phyloP scores from a whole-genome alignment of 352 stramenopile species.

The Phytophthora hibernalis region DNA sequence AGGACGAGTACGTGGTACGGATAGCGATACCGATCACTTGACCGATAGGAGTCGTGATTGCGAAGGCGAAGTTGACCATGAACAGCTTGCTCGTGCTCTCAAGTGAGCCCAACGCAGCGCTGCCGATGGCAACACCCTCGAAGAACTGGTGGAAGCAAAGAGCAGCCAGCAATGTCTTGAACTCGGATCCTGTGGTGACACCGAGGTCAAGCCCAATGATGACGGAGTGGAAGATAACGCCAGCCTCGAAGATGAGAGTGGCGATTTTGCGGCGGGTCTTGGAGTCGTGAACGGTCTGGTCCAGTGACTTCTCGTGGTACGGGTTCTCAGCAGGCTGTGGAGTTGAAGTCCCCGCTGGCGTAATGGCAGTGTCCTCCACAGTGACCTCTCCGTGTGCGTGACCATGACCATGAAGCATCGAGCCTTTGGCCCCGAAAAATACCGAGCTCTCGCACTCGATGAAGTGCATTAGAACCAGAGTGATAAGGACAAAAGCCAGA shows the following conservation, averaged over 20 bases:
- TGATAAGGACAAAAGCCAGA: slow-evolving; percentile 63
- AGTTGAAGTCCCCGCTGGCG: slow-evolving; percentile 23
- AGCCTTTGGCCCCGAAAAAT: slow-evolving; percentile 48
- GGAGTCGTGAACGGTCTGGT: slow-evolving; percentile 7
- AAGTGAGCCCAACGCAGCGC: slow-evolving; percentile 48
- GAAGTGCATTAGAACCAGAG: slow-evolving; percentile 67
- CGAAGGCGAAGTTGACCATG: slow-evolving; percentile 57
- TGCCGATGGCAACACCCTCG: slow-evolving; percentile 67
- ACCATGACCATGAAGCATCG: slow-evolving; percentile 37
- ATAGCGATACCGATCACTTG: slow-evolving; percentile 68
- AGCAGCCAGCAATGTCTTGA: slow-evolving; percentile 67
- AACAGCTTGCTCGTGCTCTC: slow-evolving; percentile 50
- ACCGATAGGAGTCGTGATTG: slow-evolving; percentile 61
- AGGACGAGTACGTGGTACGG: slow-evolving; percentile 56
- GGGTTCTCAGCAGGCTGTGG: slow-evolving; percentile 21
- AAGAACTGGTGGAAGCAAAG: slow-evolving; percentile 86
- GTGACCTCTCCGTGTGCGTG: slow-evolving; percentile 38
- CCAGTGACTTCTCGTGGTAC: slow-evolving; percentile 25
- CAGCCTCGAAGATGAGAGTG: slow-evolving; percentile 59
- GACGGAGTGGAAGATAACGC: slow-evolving; percentile 73
- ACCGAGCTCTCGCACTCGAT: slow-evolving; percentile 71
- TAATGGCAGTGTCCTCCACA: slow-evolving; percentile 22
- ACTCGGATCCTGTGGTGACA: slow-evolving; percentile 52
- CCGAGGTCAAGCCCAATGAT: slow-evolving; percentile 73
- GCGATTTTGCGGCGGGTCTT: slow-evolving; percentile 49